Base-by-base conservation (phyloP, 164 flowering plant genomes). In the Euptelea pleiosperma region DNA sequence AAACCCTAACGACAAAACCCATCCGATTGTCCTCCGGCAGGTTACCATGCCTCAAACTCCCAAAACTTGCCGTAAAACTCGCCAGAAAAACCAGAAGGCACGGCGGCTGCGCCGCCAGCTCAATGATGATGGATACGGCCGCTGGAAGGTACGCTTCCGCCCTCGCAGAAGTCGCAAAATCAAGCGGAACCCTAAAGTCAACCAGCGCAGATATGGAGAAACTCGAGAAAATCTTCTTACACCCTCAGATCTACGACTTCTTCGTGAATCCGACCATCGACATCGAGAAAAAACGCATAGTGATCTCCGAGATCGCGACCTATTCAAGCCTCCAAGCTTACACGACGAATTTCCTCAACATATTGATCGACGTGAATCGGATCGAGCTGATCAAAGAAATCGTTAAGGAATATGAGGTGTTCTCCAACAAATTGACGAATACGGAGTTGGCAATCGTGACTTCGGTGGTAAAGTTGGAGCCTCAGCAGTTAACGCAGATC, bases 401-500 rank as follows among this genome's bases (percentile, higher is more conserved):
- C 16, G 75, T 77, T 36, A 82, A 77, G 71, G 96, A 92, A 47
- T 92, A 78, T 66, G 96, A 92, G 71, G 3, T 43, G 8, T 79
- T 76, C 30, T 89, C 76, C 75, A 89, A 92, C 69, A 59, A 60
- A 16, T 0, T 84, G 56, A 89, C 96, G 41, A 65, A 83, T 31
- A 92, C 98, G 25, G 93, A 89, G 75, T 49, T 89, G 35, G 96
- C 96, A 18, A 58, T 79, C 7, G 98, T 89, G 60, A 73, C 76
- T 25, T 89, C 95, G 47, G 98, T 91, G 65, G 96, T 91, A 79
- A 53, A 69, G 35, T 53, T 91, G 77, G 93, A 87, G 64, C 53
- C 86, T 46, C 82, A 80, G 77, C 95, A 92, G 51, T 58, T 89
- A 74, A 83, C 98, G 8, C 96, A 92, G 83, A 86, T 92, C 9